phyloP scores from a whole-genome alignment of 306 rosid genomes.

The Trifolium pratense region DNA sequence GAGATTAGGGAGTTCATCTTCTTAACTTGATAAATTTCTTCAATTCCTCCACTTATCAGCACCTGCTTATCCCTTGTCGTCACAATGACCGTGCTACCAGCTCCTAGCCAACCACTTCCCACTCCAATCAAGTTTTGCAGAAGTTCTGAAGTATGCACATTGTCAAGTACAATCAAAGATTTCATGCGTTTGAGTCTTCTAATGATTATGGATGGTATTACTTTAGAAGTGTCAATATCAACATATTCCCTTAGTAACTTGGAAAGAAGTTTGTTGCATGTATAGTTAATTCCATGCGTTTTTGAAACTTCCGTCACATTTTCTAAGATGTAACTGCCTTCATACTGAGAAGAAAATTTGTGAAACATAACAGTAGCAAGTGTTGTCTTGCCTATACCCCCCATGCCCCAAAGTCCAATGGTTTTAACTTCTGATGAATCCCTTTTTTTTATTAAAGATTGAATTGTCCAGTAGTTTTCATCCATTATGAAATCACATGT shows the following conservation, averaged over 20 bases:
- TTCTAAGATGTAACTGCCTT: conserved; percentile 13
- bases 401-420: conserved; percentile 33
- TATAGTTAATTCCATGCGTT: neutral
- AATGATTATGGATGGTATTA: neutral
- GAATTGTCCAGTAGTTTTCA: neutral
- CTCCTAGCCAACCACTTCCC: neutral
- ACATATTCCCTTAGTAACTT: conserved; percentile 6
- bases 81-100: conserved; percentile 32
- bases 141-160: neutral
- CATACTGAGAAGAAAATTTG: neutral
- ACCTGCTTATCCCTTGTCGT: conserved; percentile 32
- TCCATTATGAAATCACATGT: neutral
- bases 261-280: conserved; percentile 3
- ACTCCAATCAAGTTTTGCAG: neutral
- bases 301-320: conserved; percentile 17
- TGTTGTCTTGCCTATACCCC: neutral
- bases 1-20: conserved; percentile 28
- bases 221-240: neutral
- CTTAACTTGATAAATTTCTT: conserved; percentile 28
- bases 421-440: neutral
- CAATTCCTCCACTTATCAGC: neutral
- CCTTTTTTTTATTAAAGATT: neutral
- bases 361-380: conserved; percentile 26
- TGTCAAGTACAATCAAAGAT: conserved; percentile 35
- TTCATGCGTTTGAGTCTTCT: conserved; percentile 8